A percentile compares a stretch with the other conserved stretches of the same genome.
Conservation (phyloP, 441 rosid species). For the Eruca vesicaria region DNA sequence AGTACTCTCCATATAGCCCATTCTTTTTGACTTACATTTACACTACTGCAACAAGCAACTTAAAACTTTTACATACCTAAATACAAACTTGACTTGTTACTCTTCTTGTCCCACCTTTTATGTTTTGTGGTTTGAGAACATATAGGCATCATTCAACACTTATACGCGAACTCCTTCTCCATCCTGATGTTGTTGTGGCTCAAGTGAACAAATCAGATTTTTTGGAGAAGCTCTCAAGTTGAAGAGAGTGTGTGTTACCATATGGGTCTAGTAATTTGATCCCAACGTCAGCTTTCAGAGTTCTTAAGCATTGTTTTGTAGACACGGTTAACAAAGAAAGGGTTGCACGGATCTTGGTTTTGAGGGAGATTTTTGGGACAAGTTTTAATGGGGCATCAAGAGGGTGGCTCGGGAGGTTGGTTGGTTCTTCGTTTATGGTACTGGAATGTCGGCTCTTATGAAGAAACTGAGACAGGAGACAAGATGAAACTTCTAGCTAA, state of each 20-base stretch:
- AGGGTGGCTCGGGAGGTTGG: no score
- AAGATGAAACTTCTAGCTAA: no score
- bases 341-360: constrained; percentile 69
- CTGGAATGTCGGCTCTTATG: constrained; percentile 47
- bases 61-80: no score
- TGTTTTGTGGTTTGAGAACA: no score
- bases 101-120: no score
- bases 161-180: constrained; percentile 52
- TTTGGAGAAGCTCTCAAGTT: constrained; percentile 36
- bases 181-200: constrained; percentile 65
- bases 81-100: no score
- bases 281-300: constrained; percentile 78
- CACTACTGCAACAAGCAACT: no score
- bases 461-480: no score
- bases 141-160: no score
- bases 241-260: constrained; percentile 41
- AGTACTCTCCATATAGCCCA: neutral
- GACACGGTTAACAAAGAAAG: constrained; percentile 55
- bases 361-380: constrained; percentile 76
- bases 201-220: constrained; percentile 46
- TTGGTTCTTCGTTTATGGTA: constrained; percentile 64
- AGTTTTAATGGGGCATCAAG: constrained; percentile 63
- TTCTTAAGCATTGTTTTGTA: constrained; percentile 65
- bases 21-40: neutral
- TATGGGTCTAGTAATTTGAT: constrained; percentile 37